Evolutionary conservation across 495 filamentous ascomycete species (phyloP), one percentile per base, ranked within the genome.

Genomic region (Penicillium odoratum): DNA sequence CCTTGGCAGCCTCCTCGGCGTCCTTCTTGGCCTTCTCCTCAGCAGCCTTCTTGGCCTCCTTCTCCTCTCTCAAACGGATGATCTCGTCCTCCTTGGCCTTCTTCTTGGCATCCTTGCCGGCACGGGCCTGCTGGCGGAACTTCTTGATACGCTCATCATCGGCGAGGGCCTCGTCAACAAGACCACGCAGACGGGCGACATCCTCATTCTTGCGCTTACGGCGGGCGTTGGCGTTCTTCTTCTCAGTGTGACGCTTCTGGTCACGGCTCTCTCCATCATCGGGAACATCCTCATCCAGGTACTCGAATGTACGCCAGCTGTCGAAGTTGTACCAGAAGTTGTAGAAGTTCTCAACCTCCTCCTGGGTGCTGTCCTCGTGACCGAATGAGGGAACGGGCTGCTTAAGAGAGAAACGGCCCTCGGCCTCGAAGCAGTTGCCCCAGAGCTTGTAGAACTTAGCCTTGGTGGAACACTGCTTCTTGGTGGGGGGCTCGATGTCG

Each of bases 281-380:
- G 40, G 94, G 94, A 16, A 98, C 93, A 67, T 98, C 94, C 80
- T 98, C 94, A 68, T 98, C 95, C 40, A 93, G 89, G 73, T 98
- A 98, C 78, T 98, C 94, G 72, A 98, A 98, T 26, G 89, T 85
- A 48, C 94, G 83, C 94, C 94, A 98, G 73, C 88, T 93, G 83
- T 98, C 95, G 66, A 98, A 94, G 80, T 92, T 92, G 82, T 97
- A 98, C 88, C 90, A 98, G 83, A 97, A 98, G 81, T 98, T 96
- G 82, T 98, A 98, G 80, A 98, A 98, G 55, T 78, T 76, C 68
- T 97, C 90, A 28, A 98, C 93, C 2, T 93, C 88, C 68, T 95
- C 89, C 71, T 91, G 88, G 66, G 86, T 84, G 65, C 85, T 88
- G 62, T 94, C 89, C 44, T 95, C 92, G 71, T 93, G 83, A 53